A percentile compares a stretch with the other conserved stretches of the same genome.
These are phyloP conservation scores for Sporothrix euskadiensis DNA, from an alignment of 2,329 filamentous ascomycete genomes.

Conservation along the genomic window DNA sequence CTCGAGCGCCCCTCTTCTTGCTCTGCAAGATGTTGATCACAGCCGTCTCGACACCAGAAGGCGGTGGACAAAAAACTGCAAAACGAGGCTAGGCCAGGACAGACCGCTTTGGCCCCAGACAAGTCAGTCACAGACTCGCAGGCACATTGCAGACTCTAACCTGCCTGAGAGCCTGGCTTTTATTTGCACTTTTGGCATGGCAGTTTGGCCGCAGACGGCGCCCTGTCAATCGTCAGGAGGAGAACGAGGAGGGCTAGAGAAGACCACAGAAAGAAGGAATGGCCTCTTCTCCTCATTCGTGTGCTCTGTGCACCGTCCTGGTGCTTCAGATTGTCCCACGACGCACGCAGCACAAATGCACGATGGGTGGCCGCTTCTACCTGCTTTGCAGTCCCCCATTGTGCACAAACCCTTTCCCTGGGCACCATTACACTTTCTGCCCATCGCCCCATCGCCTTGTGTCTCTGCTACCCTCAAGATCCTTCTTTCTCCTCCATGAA, in stretches of 20 bases:
- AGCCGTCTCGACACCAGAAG: not conserved
- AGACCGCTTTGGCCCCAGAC: constrained; percentile 15
- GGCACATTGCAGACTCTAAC: not conserved
- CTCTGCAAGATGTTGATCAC: not conserved
- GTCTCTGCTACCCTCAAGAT: not conserved
- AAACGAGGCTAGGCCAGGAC: not conserved
- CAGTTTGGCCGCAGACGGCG: not conserved
- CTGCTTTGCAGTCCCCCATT: not conserved
- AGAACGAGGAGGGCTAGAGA: too few relatives aligned
- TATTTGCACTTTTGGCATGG: not conserved
- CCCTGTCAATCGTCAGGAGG: not conserved
- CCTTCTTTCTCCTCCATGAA: not conserved
- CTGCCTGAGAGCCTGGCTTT: not conserved
- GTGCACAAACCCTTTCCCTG: not conserved
- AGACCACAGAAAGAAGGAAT: not conserved
- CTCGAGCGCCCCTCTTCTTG: constrained; percentile 3
- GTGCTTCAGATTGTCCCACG: constrained; percentile 22
- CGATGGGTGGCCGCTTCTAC: constrained; percentile 2
- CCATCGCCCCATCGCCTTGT: not conserved
- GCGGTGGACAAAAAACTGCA: not conserved
- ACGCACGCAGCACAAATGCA: constrained; percentile 12
- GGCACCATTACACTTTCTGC: not conserved
- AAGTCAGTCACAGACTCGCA: not conserved
- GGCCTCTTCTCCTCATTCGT: not conserved
- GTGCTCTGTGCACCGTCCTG: not conserved